Evolutionary conservation across 257 asterid species (phyloP).

Genomic region (Solanum sitiens): DNA sequence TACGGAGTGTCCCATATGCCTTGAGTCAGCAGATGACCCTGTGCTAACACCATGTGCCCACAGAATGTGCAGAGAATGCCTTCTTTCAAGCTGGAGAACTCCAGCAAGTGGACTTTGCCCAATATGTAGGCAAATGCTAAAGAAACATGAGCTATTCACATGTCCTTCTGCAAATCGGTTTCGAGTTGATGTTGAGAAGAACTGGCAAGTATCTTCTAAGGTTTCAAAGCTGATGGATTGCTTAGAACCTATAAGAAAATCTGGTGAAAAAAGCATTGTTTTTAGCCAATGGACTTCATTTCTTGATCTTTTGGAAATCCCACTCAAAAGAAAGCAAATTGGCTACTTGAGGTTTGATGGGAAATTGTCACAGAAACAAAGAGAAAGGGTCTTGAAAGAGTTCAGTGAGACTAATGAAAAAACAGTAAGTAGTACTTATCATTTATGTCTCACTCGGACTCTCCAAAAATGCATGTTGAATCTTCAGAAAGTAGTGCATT

Average conservation of each 20-base stretch:
- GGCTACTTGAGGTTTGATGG: conserved; percentile 77
- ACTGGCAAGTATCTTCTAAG: conserved; percentile 77
- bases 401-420: conserved; percentile 55
- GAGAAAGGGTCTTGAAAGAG: conserved; percentile 63
- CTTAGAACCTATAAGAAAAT: conserved; percentile 23
- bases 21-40: conserved; percentile 82
- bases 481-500: background rate
- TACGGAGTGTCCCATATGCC: conserved; percentile 77
- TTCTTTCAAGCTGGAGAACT: conserved; percentile 60
- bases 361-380: conserved; percentile 49
- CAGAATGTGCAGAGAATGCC: conserved; percentile 81
- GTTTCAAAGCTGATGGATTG: conserved; percentile 49
- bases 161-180: conserved; percentile 52
- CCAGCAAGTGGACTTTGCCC: conserved; percentile 57
- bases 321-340: conserved; percentile 31
- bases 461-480: background rate
- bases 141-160: conserved; percentile 47
- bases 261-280: conserved; percentile 66
- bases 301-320: conserved; percentile 68
- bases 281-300: conserved; percentile 88
- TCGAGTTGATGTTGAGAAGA: conserved; percentile 54
- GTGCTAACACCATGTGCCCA: conserved; percentile 82
- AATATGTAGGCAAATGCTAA: conserved; percentile 54
- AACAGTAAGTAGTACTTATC: conserved; percentile 22
- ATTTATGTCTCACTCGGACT: background rate